A percentile compares a stretch with the other conserved stretches of the same genome.
These are phyloP conservation scores for Coffea eugenioides DNA, from an alignment of 257 asterid species.

Conservation along the genomic window DNA sequence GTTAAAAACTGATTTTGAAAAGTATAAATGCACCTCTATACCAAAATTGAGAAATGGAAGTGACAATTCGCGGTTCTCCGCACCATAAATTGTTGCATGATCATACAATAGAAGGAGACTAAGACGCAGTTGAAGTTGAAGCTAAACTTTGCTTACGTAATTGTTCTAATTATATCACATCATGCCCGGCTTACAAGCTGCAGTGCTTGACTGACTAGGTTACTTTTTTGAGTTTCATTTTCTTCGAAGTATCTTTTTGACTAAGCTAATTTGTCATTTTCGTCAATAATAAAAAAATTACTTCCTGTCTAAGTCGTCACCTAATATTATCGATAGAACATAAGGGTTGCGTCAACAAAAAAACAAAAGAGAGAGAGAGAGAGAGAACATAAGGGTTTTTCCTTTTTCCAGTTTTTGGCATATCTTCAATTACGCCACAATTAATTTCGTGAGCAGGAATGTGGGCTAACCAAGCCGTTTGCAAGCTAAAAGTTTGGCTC, in stretches of 20 bases:
- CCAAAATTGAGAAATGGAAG: no score
- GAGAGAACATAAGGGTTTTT: no score
- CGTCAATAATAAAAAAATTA: background rate
- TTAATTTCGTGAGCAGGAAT: no score
- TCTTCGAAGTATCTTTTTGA: background rate
- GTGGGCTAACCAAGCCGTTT: no score
- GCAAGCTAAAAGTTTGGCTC: no score
- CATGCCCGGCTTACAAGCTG: background rate
- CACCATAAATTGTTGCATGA: background rate
- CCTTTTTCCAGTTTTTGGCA: no score
- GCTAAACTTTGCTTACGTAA: background rate
- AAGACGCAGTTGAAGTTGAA: background rate
- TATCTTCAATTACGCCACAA: no score
- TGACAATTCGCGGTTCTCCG: background rate
- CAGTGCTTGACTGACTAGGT: background rate
- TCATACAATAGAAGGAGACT: no score
- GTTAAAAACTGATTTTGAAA: no score
- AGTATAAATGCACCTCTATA: no score
- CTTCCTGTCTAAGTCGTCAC: background rate
- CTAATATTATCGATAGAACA: background rate
- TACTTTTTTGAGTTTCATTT: background rate
- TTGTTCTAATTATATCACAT: background rate
- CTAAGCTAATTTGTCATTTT: background rate
- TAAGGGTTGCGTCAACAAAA: background rate
- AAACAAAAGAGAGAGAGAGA: no score